Base-by-base conservation (phyloP, 768 basidiomycete species). In the Mycena pura region DNA sequence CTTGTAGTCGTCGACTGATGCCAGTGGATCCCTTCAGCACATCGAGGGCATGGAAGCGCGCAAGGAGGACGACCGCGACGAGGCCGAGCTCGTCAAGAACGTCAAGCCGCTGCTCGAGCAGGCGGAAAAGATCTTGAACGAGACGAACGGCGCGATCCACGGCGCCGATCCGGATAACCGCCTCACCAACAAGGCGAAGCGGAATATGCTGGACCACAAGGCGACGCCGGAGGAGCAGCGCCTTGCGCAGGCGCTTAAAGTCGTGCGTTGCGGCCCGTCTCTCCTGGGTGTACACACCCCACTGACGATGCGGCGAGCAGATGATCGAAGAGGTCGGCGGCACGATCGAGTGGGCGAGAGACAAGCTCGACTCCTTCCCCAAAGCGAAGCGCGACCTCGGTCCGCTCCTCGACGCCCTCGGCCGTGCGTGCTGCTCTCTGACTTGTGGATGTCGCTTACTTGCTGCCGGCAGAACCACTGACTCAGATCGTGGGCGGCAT, bases 401-500 rank as follows among this genome's bases (percentile, higher is more conserved):
- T 6, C 77, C 76, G 25, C 64, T 78, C 25, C 68, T 78, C 11
- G 77, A 77, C 50, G 76, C 75, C 3, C 64, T 78, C 15, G 70
- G 73, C 15, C 75, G 76, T 76, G 64, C 41, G 76, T 67, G 25
- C 40, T 21, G 36, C 19, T 27, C 28, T 29, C 22, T 14, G 3
- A 24, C 17, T 14, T 32, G 3, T n/a, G n/a, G n/a, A n/a, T n/a
- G n/a, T 32, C 38, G n/a, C 19, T 40, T 13, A 54, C 34, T 14
- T 40, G 54, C 6, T 36, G 5, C 7, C n/a, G 21, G 10, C 55
- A 76, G 74, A 77, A 62, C 77, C 75, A 10, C 52, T 77, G 32
- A 74, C 73, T 1, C 78, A 78, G 65, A 79, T 79, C 36, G 71
- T 78, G 22, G 74, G 75, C 19, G 77, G 77, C 19, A 75, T 79